Conservation (phyloP, 768 basidiomycete species). For the Lactifluus piperatus region DNA sequence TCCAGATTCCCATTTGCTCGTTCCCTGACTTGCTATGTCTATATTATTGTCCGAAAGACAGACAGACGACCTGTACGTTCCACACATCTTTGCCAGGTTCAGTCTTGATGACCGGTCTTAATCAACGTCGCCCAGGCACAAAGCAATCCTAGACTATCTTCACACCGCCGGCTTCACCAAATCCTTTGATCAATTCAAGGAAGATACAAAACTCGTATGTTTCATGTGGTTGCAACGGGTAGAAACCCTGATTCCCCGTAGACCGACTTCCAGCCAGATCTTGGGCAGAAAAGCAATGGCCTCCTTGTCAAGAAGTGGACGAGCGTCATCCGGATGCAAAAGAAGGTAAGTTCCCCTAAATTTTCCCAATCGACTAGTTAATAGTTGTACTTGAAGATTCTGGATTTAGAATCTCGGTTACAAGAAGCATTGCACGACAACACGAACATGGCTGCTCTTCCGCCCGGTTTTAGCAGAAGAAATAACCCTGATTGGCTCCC, state of each 20-base stretch:
- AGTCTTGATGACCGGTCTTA: not conserved
- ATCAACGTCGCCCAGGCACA: conserved; percentile 24
- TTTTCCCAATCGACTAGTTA: not conserved
- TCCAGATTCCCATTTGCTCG: not conserved
- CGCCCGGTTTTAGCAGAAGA: conserved; percentile 28
- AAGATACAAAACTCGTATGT: conserved; percentile 22
- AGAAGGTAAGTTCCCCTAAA: conserved; percentile 15
- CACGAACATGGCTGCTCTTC: conserved; percentile 27
- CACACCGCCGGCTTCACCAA: conserved; percentile 27
- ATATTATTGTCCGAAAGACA: conserved; percentile 16
- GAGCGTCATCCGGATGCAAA: conserved; percentile 23
- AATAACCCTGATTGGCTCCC: conserved; percentile 45
- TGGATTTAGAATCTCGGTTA: conserved; percentile 51
- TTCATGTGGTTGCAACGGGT: not conserved
- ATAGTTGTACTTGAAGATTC: conserved; percentile 33
- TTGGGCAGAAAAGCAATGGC: conserved; percentile 20
- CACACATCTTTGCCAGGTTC: not conserved
- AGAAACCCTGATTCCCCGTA: conserved; percentile 9
- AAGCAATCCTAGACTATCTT: conserved; percentile 32
- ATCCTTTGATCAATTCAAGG: conserved; percentile 28
- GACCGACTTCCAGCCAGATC: conserved; percentile 27
- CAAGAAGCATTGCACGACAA: conserved; percentile 43
- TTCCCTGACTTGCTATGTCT: conserved; percentile 2
- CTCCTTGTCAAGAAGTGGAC: conserved; percentile 23
- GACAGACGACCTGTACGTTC: conserved; percentile 14